Percentiles rank a stretch among this genome's conserved stretches.
phyloP scores from a whole-genome alignment of 805 yeast species.

The Lachancea mirantina region DNA sequence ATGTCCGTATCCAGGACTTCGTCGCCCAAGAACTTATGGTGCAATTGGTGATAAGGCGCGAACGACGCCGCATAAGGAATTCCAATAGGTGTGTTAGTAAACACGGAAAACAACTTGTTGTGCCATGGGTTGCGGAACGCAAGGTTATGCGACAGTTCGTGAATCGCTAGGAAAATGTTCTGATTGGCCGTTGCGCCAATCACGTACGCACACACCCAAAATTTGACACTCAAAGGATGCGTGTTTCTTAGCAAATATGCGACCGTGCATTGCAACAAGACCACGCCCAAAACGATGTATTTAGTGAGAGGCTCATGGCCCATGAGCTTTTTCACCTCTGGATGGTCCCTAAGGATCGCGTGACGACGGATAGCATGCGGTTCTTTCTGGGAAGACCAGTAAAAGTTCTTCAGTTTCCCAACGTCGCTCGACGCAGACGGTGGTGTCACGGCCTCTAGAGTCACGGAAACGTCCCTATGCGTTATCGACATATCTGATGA shows the following conservation, averaged over 20 bases:
- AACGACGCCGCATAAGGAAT: constrained; percentile 81
- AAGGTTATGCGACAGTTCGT: constrained; percentile 79
- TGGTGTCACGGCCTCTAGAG: constrained; percentile 16
- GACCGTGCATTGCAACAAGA: constrained; percentile 53
- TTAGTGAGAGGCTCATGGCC: constrained; percentile 87
- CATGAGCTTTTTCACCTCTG: constrained; percentile 69
- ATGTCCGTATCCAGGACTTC: constrained; percentile 77
- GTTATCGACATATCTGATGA: constrained; percentile 11
- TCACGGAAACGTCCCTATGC: constrained; percentile 11
- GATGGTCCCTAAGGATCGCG: constrained; percentile 64
- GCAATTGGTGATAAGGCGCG: constrained; percentile 85
- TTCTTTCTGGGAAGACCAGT: constrained; percentile 77
- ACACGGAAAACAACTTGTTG: constrained; percentile 69
- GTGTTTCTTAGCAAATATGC: constrained; percentile 59
- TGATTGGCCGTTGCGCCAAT: constrained; percentile 85
- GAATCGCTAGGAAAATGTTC: constrained; percentile 79
- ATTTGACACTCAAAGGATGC: constrained; percentile 44
- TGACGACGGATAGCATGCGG: constrained; percentile 75
- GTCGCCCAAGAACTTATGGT: constrained; percentile 87
- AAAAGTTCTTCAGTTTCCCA: constrained; percentile 51
- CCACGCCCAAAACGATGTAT: constrained; percentile 62
- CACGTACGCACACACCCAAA: constrained; percentile 58
- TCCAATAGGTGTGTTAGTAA: constrained; percentile 81
- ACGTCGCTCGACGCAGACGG: constrained; percentile 29
- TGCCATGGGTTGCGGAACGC: constrained; percentile 72